phyloP scores from a whole-genome alignment of 2,329 filamentous ascomycete species.

The Arthrobotrys conoides region DNA sequence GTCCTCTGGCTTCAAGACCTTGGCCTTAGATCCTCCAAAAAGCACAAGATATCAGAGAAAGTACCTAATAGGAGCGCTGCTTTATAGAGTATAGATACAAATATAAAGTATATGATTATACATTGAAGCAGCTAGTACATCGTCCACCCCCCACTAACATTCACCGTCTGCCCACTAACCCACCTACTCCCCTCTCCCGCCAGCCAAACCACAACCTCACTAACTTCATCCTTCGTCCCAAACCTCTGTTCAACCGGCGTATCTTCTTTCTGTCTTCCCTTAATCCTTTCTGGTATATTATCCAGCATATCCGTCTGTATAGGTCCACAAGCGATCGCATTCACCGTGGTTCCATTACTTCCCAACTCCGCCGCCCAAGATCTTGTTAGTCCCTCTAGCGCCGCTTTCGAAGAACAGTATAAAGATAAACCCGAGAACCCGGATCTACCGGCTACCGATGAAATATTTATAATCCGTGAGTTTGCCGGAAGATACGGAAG shows the following conservation, averaged over 20 bases:
- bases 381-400: slow-evolving; percentile 74
- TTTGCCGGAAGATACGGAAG: slow-evolving; percentile 70
- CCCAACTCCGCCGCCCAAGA: slow-evolving; percentile 75
- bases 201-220: slow-evolving; percentile 73
- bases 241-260: slow-evolving; percentile 72
- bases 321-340: slow-evolving; percentile 74
- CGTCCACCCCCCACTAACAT: slow-evolving; percentile 70
- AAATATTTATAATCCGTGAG: slow-evolving; percentile 74
- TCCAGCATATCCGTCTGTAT: slow-evolving; percentile 74
- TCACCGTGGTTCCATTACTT: slow-evolving; percentile 73
- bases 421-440: slow-evolving; percentile 64
- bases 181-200: slow-evolving; percentile 70
- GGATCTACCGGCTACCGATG: slow-evolving; percentile 71
- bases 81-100: no score
- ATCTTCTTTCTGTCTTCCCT: slow-evolving; percentile 70
- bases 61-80: no score
- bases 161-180: slow-evolving; percentile 73
- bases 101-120: neutral
- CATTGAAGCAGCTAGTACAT: slow-evolving; percentile 42
- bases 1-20: no score
- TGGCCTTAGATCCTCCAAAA: no score
- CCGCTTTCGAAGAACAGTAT: slow-evolving; percentile 74
- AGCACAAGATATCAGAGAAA: no score
- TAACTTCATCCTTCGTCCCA: slow-evolving; percentile 72
- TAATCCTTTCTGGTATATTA: slow-evolving; percentile 69